Percentiles rank a stretch among this genome's conserved stretches.
These are phyloP conservation scores for Priceomyces melissophilus DNA, from an alignment of 805 yeast species.

Conservation along the genomic window DNA sequence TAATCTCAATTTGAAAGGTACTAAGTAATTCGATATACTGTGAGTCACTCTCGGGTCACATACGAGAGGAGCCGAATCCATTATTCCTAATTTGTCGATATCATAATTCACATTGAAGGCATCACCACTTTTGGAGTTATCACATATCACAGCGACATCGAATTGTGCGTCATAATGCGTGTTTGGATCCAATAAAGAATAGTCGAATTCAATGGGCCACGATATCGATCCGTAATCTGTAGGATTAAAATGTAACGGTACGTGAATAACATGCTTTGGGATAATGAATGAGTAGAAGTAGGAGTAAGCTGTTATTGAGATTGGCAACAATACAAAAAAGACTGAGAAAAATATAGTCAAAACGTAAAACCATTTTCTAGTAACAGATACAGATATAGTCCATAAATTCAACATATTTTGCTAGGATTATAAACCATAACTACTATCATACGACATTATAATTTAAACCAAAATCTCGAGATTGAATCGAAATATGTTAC, in stretches of 20 bases:
- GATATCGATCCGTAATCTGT: not conserved
- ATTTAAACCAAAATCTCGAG: not conserved
- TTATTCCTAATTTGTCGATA: conserved; percentile 3
- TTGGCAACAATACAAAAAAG: conserved; percentile 29
- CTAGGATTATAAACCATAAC: too few species aligned
- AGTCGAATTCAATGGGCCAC: conserved; percentile 6
- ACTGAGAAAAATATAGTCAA: conserved; percentile 17
- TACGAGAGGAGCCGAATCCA: conserved; percentile 16
- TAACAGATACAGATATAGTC: conserved; percentile 16
- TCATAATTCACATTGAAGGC: conserved; percentile 10
- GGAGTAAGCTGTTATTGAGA: conserved; percentile 32
- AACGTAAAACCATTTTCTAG: conserved; percentile 23
- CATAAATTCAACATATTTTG: conserved; percentile 1
- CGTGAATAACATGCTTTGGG: conserved; percentile 18
- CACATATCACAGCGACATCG: conserved; percentile 24
- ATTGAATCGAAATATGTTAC: conserved; percentile 1
- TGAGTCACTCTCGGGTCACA: conserved; percentile 32
- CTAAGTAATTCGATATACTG: conserved; percentile 24
- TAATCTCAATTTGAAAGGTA: conserved; percentile 35
- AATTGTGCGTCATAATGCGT: conserved; percentile 14
- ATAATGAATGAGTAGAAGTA: conserved; percentile 33
- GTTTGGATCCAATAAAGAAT: conserved; percentile 11
- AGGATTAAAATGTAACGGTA: conserved; percentile 13
- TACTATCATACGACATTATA: not conserved
- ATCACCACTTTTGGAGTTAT: conserved; percentile 15